phyloP scores from a whole-genome alignment of 192 early-diverging fungal genomes.

The Podochytrium sp. region DNA sequence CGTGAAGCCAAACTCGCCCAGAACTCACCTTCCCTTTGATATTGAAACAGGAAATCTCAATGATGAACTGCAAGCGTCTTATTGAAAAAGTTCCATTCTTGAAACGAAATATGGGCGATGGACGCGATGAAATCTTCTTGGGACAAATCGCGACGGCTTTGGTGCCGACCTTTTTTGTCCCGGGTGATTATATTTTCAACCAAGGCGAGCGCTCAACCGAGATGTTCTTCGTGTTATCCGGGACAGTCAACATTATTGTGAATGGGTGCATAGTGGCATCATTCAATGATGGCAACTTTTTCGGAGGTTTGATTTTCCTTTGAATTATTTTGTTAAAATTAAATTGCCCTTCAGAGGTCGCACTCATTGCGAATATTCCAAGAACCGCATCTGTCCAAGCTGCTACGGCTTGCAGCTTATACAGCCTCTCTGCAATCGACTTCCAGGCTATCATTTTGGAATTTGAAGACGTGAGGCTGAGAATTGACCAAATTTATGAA shows the following conservation, averaged over 20 bases:
- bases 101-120: constrained; percentile 29
- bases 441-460: constrained; percentile 4
- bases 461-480: neutral
- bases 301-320: constrained; percentile 34
- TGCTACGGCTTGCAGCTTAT: neutral
- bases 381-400: constrained; percentile 12
- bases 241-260: constrained; percentile 46
- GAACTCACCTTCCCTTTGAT: neutral
- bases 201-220: constrained; percentile 44
- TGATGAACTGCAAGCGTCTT: constrained; percentile 27
- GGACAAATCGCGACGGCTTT: constrained; percentile 32
- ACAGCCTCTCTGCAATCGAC: neutral
- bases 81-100: constrained; percentile 45
- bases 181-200: constrained; percentile 18
- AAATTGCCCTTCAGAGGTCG: neutral
- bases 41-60: constrained; percentile 23
- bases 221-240: constrained; percentile 56
- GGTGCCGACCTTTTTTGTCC: neutral
- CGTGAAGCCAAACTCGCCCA: neutral
- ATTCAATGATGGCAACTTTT: constrained; percentile 41
- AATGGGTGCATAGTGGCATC: constrained; percentile 31
- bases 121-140: constrained; percentile 35
- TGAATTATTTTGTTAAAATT: neutral
- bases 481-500: constrained; percentile 22
- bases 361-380: constrained; percentile 10